Evolutionary conservation across 495 filamentous ascomycete species (phyloP).

Genomic region (Daldinia grandis): DNA sequence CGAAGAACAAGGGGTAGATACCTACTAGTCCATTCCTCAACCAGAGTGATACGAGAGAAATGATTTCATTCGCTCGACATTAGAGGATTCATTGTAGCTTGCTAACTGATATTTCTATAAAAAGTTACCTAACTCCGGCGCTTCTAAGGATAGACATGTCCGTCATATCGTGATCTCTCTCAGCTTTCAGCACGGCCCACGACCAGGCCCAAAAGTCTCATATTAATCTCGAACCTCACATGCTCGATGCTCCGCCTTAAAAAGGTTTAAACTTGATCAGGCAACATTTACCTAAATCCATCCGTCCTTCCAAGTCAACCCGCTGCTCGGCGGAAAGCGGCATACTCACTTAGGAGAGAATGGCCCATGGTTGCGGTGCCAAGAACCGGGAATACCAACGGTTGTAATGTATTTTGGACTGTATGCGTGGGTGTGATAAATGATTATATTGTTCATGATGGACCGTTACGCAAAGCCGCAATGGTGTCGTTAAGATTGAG

Average conservation of each 20-base stretch:
- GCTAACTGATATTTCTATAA: neutral
- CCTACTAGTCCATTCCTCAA: neutral
- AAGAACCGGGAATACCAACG: neutral
- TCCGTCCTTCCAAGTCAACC: neutral
- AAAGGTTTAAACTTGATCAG: neutral
- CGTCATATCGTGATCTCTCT: neutral
- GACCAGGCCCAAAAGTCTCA: neutral
- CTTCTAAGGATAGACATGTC: neutral
- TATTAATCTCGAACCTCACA: neutral
- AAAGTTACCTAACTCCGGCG: neutral
- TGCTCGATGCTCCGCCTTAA: neutral
- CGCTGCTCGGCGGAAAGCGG: neutral
- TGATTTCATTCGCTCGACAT: neutral
- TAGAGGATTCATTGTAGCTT: neutral
- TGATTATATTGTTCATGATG: conserved; percentile 3
- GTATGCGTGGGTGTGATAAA: neutral
- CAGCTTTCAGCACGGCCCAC: neutral
- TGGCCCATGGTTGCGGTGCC: neutral
- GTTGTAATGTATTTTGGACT: neutral
- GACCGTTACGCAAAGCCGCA: neutral
- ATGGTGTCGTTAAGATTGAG: conserved; percentile 3
- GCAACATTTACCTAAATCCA: neutral
- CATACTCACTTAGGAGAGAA: neutral
- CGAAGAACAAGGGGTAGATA: neutral
- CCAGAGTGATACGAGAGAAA: neutral